Evolutionary conservation across 2,329 filamentous ascomycete species (phyloP), one percentile per base, ranked within the genome.

Genomic region (Penicillium sp.): DNA sequence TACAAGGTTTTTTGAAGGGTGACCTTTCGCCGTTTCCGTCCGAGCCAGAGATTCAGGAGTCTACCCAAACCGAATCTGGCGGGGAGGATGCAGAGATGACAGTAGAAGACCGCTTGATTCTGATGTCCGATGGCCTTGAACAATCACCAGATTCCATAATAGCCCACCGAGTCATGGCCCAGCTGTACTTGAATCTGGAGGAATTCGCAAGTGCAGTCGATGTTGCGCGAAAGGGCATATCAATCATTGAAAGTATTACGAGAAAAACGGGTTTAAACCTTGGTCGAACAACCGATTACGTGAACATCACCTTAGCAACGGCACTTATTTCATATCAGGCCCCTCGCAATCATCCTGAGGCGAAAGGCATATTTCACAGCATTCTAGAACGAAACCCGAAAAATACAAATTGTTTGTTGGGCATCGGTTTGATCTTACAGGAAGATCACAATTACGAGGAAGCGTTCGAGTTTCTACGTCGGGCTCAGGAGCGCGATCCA

Each of bases 261-360:
- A 77, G 76, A 42, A 86, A 84, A 66, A 89, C 85, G 6, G 90
- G 91, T 0, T 68, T 95, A 45, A 70, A 75, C 1, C 85, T 96
- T 51, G 77, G 79, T 47, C 85, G 92, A 64, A 88, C 85, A 5
- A 79, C 81, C 50, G 90, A 96, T 71, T 83, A 89, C 1, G 81
- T 94, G 55, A 89, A 85, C 57, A 82, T 90, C 45, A 87, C 84
- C 43, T 83, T 99, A 7, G 94, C 84, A 9, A 97, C 91, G n/a
- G 86, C 92, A 0, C 74, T 97, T 20, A 90, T 99, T 2, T 89
- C 91, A 64, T 90, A 95, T 63, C 92, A 97, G 68, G 88, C 91
- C 0, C 94, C 94, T 0, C 85, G 90, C 59, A 87, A 97, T 66
- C 94, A 99, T 64, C 81, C 86, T 18, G 93, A 97, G 74, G 92